phyloP scores from a whole-genome alignment of 306 rosid species.

The Sesbania bispinosa region DNA sequence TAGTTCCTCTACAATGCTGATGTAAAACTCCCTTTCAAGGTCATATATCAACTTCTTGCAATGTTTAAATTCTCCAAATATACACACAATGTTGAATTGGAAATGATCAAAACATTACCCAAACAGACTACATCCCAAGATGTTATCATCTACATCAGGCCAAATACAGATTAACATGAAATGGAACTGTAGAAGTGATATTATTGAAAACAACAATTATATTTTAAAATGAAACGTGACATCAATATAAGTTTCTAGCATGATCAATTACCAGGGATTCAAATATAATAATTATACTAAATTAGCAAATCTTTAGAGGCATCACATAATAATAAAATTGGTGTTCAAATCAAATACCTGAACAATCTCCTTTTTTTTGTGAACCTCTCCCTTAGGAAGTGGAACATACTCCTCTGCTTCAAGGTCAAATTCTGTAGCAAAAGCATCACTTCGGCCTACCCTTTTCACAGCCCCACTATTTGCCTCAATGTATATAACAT shows the following conservation, averaged over 20 bases:
- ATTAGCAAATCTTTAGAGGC: neutral
- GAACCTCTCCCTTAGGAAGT: slow-evolving; percentile 99
- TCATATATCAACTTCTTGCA: neutral
- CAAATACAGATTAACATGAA: neutral
- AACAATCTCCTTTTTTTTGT: slow-evolving; percentile 93
- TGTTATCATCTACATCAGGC: neutral
- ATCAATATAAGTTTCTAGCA: neutral
- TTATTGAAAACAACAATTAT: neutral
- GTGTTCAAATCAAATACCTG: slow-evolving; percentile 58
- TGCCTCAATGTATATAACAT: slow-evolving; percentile 90
- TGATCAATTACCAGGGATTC: neutral
- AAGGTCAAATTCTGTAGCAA: slow-evolving; percentile 96
- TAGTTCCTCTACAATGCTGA: neutral
- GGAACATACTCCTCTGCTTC: slow-evolving; percentile 99
- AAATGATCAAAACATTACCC: neutral
- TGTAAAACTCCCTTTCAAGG: neutral
- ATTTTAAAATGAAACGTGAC: neutral
- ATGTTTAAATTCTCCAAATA: slow-evolving; percentile 5
- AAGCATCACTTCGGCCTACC: slow-evolving; percentile 97
- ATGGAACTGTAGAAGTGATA: neutral
- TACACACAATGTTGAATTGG: neutral
- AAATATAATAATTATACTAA: neutral
- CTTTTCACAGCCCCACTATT: slow-evolving; percentile 98
- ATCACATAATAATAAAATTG: neutral
- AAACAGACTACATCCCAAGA: neutral